A percentile compares a stretch with the other conserved stretches of the same genome.
These are phyloP conservation scores for Ulota crispa DNA, from an alignment of 225 moss, liverwort and hornwort genomes.

Conservation along the genomic window DNA sequence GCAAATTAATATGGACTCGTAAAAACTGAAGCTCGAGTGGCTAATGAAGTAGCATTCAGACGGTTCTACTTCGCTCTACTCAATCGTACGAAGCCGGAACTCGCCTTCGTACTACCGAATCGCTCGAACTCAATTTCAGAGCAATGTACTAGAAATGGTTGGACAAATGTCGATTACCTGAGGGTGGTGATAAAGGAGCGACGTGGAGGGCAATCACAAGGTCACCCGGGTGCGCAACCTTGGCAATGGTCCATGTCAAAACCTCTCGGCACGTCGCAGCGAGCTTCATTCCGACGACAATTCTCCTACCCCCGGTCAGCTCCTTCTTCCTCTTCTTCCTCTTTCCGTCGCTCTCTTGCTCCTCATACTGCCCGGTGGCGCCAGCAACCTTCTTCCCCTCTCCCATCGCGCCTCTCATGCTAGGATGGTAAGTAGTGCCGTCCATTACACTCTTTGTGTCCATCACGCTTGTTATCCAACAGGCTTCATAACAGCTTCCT, in stretches of 20 bases:
- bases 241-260: conserved; percentile 62
- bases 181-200: conserved; percentile 27
- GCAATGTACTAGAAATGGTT: background rate
- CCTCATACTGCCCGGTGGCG: conserved; percentile 35
- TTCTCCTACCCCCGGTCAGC: conserved; percentile 32
- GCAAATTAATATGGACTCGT: background rate
- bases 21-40: conserved; percentile 3
- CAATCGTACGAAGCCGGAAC: conserved; percentile 3
- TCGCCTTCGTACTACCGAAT: conserved; percentile 6
- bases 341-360: conserved; percentile 44
- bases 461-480: conserved; percentile 20
- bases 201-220: conserved; percentile 66
- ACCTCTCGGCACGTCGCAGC: conserved; percentile 55
- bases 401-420: conserved; percentile 41
- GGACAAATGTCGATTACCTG: conserved; percentile 33
- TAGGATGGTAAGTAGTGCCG: conserved; percentile 25
- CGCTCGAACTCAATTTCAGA: conserved; percentile 4
- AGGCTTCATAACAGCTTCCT: conserved; percentile 25
- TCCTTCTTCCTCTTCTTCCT: conserved; percentile 55
- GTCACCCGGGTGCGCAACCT: conserved; percentile 66
- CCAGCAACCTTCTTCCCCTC: conserved; percentile 34
- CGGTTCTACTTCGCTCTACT: background rate
- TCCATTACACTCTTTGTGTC: conserved; percentile 37
- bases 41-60: background rate
- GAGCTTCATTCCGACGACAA: conserved; percentile 68